A percentile compares a stretch with the other conserved stretches of the same genome.
These are phyloP conservation scores for Ceratobasidium sp. DNA, from an alignment of 1,284 basidiomycete genomes.

Conservation along the genomic window DNA sequence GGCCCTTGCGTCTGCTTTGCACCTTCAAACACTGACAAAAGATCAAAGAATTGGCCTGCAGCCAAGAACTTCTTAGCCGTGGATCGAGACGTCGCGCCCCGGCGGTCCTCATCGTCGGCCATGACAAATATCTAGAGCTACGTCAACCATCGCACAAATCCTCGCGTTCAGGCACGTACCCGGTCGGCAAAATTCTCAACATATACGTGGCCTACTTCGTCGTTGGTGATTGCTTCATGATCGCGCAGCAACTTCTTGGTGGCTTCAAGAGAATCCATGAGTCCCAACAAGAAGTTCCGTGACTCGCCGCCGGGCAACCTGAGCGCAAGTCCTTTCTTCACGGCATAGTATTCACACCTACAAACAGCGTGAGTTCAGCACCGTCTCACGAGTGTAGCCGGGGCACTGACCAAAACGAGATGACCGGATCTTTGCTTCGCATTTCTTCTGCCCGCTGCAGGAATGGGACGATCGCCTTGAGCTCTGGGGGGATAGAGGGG, in stretches of 20 bases:
- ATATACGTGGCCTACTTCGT: slow-evolving; percentile 46
- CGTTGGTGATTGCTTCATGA: slow-evolving; percentile 42
- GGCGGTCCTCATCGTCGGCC: slow-evolving; percentile 50
- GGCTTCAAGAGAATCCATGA: slow-evolving; percentile 44
- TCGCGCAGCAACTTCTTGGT: slow-evolving; percentile 34
- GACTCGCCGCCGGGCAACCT: slow-evolving; percentile 22
- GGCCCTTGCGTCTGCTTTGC: slow-evolving; percentile 57
- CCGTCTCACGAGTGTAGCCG: neutral
- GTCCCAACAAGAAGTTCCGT: slow-evolving; percentile 22
- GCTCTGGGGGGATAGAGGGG: slow-evolving; percentile 44
- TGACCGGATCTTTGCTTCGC: slow-evolving; percentile 49
- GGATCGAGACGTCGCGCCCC: slow-evolving; percentile 58
- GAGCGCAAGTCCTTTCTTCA: slow-evolving; percentile 33
- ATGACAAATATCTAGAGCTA: slow-evolving; percentile 45
- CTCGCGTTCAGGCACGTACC: slow-evolving; percentile 1
- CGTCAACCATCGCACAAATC: slow-evolving; percentile 4
- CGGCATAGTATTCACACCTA: slow-evolving; percentile 44
- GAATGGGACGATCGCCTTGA: slow-evolving; percentile 48
- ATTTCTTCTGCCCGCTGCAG: slow-evolving; percentile 50
- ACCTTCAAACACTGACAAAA: slow-evolving; percentile 81
- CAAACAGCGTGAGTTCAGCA: slow-evolving; percentile 2
- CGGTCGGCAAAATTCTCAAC: slow-evolving; percentile 47
- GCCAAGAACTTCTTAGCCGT: slow-evolving; percentile 92
- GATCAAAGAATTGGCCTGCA: slow-evolving; percentile 87
- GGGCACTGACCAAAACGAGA: slow-evolving; percentile 46